Base-by-base conservation (phyloP, 768 basidiomycete species). In the Calocybe indica region DNA sequence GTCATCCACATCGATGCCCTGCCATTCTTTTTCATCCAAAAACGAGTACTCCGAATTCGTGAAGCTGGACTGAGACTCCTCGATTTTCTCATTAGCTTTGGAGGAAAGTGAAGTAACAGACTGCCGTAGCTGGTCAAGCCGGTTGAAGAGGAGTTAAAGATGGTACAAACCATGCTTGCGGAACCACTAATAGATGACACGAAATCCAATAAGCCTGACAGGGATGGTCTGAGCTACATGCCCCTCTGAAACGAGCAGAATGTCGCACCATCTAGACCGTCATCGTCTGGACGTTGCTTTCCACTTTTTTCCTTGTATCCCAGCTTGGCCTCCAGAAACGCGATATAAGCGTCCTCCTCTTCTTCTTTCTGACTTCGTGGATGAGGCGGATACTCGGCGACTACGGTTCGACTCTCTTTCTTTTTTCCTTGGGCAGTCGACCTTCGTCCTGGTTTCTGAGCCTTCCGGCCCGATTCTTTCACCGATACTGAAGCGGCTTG, bases 301-400 rank as follows among this genome's bases (percentile, higher is more conserved):
- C 40, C 40, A 32, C 42, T 29, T 0, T 65, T 68, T 22, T 65
- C 71, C 12, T 62, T 74, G 55, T 83, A 71, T 3, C 88, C 83
- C 12, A 96, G 75, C 62, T 83, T 85, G 0, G 75, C 70, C 62
- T 97, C 94, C 8, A 96, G 68, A 65, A 87, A 83, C 0, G 82
- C 75, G 38, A 97, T 96, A 59, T 94, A 91, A 0, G 76, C 75
- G 57, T 94, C 92, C 55, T 98, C 94, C 32, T 85, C 76, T 30
- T 72, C 65, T 51, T 89, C 78, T 48, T 68, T 65, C 31, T 60
- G 68, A 5, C 64, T 63, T 22, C 63, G 69, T 22, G 66, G 55
- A 7, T 44, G 37, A 49, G 31, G 13, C 38, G 51, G 54, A 28
- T 44, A 45, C 0, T 55, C 57, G 4, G 49, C 53, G 0, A 49